Evolutionary conservation across 2,329 filamentous ascomycete species (phyloP), one percentile per base, ranked within the genome.

Genomic region (Oidium heveae): DNA sequence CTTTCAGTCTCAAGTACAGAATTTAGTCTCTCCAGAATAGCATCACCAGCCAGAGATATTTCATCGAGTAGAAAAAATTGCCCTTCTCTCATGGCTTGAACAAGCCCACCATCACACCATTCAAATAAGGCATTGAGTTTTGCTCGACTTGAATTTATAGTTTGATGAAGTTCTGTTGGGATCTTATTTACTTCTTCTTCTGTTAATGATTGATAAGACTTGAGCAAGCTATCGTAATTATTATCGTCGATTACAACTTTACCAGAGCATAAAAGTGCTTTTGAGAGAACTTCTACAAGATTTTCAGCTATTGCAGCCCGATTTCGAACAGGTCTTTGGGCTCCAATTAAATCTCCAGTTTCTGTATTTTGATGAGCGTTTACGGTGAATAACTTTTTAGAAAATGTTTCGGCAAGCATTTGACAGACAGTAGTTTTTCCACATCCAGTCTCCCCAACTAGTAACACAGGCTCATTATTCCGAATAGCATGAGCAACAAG

Each of bases 361-460:
- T 99, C 93, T 0, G 91, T 88, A 60, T 98, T 99, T 61, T 96
- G 89, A 67, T 99, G 93, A 2, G 93, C 91, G 64, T 98, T 99
- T 63, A 98, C 82, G 61, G 89, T 91, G 60, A 88, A 80, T 41
- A 99, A 71, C 58, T 84, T 72, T 62, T 82, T 86, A 16, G 73
- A 71, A 58, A 86, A 74, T 4, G 85, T 82, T 63, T 94, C 83
- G 2, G 91, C 87, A 54, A 96, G 74, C 64, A 94, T 75, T 66
- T 99, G 91, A 60, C 86, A 93, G 7, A 98, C 84, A 1, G 89
- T 95, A 0, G 91, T 99, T 70, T 99, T 99, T 57, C 93, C 91
- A 63, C 89, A 96, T 6, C 91, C 91, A 18, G 91, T 99, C 66
- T 98, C 93, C 58, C 91, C 91, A 13, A 99, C 86, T 5, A 99